phyloP scores from a whole-genome alignment of 106 monocot genomes.

The Vanilla planifolia region DNA sequence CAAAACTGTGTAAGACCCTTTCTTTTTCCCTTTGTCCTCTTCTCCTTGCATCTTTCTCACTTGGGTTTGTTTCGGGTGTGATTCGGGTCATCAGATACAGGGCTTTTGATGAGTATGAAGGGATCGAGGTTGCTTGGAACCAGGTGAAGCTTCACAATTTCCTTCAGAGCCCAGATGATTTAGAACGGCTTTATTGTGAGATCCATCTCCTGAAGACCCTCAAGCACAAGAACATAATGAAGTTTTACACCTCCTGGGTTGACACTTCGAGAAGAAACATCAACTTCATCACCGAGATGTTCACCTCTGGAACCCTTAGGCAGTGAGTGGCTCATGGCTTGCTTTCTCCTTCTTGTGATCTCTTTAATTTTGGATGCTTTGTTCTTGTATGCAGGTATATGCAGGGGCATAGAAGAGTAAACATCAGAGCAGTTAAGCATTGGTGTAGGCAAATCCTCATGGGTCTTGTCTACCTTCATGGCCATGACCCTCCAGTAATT shows the following conservation, averaged over 20 bases:
- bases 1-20: constrained; percentile 76
- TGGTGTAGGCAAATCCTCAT: constrained; percentile 95
- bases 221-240: constrained; percentile 66
- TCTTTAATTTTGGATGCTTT: not conserved
- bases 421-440: constrained; percentile 84
- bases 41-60: too few species aligned
- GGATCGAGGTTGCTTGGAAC: constrained; percentile 98
- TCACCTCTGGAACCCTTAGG: constrained; percentile 94
- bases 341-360: not conserved
- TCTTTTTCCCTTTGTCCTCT: too few species aligned
- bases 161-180: constrained; percentile 60
- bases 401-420: constrained; percentile 73
- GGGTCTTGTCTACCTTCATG: constrained; percentile 82
- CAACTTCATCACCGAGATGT: constrained; percentile 92
- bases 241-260: constrained; percentile 74
- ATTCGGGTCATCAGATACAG: constrained; percentile 47
- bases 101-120: constrained; percentile 83
- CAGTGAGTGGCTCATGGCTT: constrained; percentile 44
- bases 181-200: constrained; percentile 94
- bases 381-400: constrained; percentile 50
- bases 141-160: constrained; percentile 85
- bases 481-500: constrained; percentile 89
- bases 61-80: not conserved
- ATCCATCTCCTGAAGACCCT: constrained; percentile 95
- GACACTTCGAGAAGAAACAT: constrained; percentile 62